Evolutionary conservation across 192 early-diverging fungal species (phyloP).

Genomic region (Backusella tuberculispora): DNA sequence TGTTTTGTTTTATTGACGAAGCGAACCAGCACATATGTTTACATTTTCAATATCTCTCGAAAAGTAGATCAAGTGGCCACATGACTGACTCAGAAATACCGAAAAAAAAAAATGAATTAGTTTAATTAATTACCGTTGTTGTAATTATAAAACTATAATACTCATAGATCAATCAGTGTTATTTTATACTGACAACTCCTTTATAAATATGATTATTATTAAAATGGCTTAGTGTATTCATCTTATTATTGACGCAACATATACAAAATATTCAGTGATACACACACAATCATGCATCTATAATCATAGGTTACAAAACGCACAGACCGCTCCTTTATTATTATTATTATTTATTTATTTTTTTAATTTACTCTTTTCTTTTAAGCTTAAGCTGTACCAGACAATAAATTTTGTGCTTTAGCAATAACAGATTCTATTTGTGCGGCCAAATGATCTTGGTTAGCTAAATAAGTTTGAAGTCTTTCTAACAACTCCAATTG

Average conservation of each 20-base stretch:
- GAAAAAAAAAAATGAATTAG: no score
- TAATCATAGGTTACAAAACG: slow-evolving; percentile 7
- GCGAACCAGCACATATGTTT: not conserved
- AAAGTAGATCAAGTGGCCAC: not conserved
- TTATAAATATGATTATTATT: not conserved
- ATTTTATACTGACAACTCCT: not conserved
- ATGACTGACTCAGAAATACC: not conserved
- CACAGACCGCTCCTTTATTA: not conserved
- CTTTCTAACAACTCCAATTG: slow-evolving; percentile 36
- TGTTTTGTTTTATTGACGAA: not conserved
- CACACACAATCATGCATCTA: not conserved
- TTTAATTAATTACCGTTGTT: not conserved
- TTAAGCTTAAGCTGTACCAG: not conserved
- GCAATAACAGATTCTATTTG: slow-evolving; percentile 22
- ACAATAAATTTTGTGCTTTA: slow-evolving; percentile 23
- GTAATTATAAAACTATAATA: no score
- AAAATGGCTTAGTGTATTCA: not conserved
- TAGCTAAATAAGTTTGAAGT: slow-evolving; percentile 38
- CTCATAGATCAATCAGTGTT: no score
- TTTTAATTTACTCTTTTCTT: not conserved
- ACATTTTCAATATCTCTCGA: not conserved
- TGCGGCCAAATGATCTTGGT: slow-evolving; percentile 29
- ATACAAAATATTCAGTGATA: not conserved
- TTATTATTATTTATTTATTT: not conserved
- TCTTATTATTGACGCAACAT: not conserved